These are phyloP conservation scores for Rhizopogon roseolus DNA, from an alignment of 768 basidiomycete species.

Conservation along the genomic window DNA sequence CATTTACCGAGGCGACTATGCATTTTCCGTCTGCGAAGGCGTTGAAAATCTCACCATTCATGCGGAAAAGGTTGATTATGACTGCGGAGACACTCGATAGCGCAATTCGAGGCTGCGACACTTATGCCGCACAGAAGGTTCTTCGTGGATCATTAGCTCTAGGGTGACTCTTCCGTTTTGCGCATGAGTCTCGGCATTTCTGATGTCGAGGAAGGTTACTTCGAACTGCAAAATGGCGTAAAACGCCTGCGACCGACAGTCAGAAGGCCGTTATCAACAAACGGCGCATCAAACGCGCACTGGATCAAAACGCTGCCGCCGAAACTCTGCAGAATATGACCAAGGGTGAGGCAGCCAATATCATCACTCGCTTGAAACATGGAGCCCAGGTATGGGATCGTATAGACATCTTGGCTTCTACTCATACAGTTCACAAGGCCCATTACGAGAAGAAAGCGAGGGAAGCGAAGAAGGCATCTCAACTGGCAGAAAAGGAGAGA, in stretches of 20 bases:
- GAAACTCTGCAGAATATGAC: constrained; percentile 42
- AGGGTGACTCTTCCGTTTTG: constrained; percentile 37
- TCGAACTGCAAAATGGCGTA: constrained; percentile 65
- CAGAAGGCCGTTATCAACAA: constrained; percentile 57
- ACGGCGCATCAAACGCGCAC: constrained; percentile 36
- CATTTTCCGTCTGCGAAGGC: constrained; percentile 38
- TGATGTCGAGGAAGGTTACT: constrained; percentile 39
- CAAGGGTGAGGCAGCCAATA: constrained; percentile 76
- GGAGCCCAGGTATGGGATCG: constrained; percentile 57
- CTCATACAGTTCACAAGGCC: constrained; percentile 29
- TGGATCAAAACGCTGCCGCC: constrained; percentile 13
- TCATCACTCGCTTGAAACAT: constrained; percentile 73
- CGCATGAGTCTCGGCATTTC: background rate
- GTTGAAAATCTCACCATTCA: constrained; percentile 49
- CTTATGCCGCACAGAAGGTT: constrained; percentile 53
- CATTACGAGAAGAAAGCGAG: constrained; percentile 53
- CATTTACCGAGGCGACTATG: constrained; percentile 49
- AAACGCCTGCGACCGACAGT: constrained; percentile 49
- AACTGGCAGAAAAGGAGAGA: constrained; percentile 41
- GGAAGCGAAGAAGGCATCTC: constrained; percentile 30
- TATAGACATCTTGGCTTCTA: background rate
- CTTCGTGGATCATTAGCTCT: constrained; percentile 41
- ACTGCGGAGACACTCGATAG: constrained; percentile 50
- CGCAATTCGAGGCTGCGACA: constrained; percentile 67
- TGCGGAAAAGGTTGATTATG: constrained; percentile 47